Conservation (phyloP, 2,329 filamentous ascomycete species). For the Aureobasidium subglaciale region DNA sequence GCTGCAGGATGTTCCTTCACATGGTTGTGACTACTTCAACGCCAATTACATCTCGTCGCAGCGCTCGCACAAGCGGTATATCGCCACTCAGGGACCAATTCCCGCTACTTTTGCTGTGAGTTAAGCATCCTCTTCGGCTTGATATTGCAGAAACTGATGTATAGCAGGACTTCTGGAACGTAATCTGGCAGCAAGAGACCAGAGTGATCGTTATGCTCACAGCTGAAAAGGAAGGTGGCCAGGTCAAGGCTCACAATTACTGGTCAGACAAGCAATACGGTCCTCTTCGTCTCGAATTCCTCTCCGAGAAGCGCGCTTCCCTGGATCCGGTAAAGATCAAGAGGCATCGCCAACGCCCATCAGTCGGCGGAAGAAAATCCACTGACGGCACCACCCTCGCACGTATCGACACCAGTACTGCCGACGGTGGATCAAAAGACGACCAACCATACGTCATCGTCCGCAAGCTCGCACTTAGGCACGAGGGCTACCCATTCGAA, state of each 20-base stretch:
- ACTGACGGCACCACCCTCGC: constrained; percentile 25
- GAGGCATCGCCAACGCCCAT: constrained; percentile 31
- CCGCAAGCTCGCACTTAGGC: constrained; percentile 77
- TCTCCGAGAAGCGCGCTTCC: constrained; percentile 77
- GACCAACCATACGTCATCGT: constrained; percentile 73
- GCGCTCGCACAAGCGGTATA: constrained; percentile 84
- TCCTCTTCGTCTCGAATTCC: constrained; percentile 61
- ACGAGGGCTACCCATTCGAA: constrained; percentile 69
- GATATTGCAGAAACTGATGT: not conserved
- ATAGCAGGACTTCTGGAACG: constrained; percentile 86
- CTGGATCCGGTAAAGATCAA: constrained; percentile 57
- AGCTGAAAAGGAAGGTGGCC: constrained; percentile 85
- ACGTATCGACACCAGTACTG: constrained; percentile 22
- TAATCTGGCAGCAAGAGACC: constrained; percentile 94
- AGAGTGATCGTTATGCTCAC: constrained; percentile 95
- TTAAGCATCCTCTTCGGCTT: constrained; percentile 16
- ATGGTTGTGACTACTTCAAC: constrained; percentile 88
- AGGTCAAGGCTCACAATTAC: constrained; percentile 91
- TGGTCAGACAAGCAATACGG: constrained; percentile 80
- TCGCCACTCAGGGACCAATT: constrained; percentile 88
- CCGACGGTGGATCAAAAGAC: constrained; percentile 19
- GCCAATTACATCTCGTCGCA: constrained; percentile 77
- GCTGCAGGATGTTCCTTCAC: constrained; percentile 58
- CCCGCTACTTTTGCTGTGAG: constrained; percentile 84
- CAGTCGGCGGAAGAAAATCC: constrained; percentile 30